A percentile compares a stretch with the other conserved stretches of the same genome.
Evolutionary conservation across 116 monocot genomes (phyloP).

Genomic region (Cymodocea nodosa): DNA sequence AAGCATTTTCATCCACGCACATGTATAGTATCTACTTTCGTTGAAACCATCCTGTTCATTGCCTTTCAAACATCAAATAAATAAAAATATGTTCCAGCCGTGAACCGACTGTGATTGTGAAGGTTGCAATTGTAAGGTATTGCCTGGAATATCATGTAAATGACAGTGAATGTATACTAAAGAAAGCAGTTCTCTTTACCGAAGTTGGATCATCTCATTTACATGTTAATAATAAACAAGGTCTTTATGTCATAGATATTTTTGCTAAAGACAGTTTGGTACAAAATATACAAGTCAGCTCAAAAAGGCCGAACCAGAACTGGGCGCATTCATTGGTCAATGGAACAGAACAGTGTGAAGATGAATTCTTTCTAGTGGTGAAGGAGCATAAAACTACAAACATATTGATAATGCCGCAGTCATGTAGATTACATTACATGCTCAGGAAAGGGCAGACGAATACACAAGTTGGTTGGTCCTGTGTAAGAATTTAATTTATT

Average conservation of each 20-base stretch:
- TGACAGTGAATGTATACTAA: conserved; percentile 56
- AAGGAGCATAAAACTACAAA: conserved; percentile 41
- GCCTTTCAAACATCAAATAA: too few species aligned
- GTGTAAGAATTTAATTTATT: conserved; percentile 1
- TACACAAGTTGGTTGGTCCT: not conserved
- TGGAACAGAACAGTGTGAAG: conserved; percentile 30
- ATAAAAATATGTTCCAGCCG: too few species aligned
- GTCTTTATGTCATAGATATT: conserved; percentile 45
- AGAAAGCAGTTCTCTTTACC: conserved; percentile 74
- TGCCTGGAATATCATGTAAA: conserved; percentile 55
- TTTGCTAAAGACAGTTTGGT: conserved; percentile 58
- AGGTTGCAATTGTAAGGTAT: too few species aligned
- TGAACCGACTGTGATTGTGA: too few species aligned
- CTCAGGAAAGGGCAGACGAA: conserved; percentile 14
- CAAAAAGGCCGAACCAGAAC: conserved; percentile 47
- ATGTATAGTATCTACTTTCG: too few species aligned
- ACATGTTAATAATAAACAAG: conserved; percentile 18
- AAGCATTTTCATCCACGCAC: too few species aligned
- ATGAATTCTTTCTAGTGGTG: conserved; percentile 62
- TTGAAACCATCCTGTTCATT: too few species aligned
- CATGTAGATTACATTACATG: conserved; percentile 45
- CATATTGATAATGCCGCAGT: conserved; percentile 52
- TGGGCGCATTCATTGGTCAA: conserved; percentile 61
- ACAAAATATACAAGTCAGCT: conserved; percentile 72
- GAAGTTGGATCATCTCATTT: conserved; percentile 45